phyloP scores from a whole-genome alignment of 164 flowering plant genomes.

The Tetrastigma voinierianum region DNA sequence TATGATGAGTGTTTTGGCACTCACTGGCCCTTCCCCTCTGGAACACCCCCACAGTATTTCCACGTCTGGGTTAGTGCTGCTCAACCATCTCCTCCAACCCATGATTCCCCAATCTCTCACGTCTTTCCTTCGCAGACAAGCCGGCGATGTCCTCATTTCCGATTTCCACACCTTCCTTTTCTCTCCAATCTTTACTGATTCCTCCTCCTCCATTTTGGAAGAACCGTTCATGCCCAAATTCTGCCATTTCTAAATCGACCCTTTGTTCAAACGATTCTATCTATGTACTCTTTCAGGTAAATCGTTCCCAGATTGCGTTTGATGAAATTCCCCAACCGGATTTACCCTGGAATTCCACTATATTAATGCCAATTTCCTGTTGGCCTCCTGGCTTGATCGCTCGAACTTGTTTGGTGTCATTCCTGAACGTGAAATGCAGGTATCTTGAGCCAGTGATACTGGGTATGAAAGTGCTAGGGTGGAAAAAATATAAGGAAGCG shows the following conservation, averaged over 20 bases:
- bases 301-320: conserved; percentile 31
- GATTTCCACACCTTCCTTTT: conserved; percentile 40
- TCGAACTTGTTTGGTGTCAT: conserved; percentile 27
- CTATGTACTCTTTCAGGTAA: conserved; percentile 31
- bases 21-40: too few relatives aligned
- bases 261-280: conserved; percentile 29
- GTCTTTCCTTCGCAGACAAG: too few relatives aligned
- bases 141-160: too few relatives aligned
- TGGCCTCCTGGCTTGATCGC: conserved; percentile 28
- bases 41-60: conserved; percentile 39
- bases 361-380: conserved; percentile 22
- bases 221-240: conserved; percentile 20
- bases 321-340: conserved; percentile 29
- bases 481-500: conserved; percentile 26
- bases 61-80: too few relatives aligned
- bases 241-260: conserved; percentile 13
- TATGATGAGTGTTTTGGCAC: too few relatives aligned
- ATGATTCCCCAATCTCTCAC: conserved; percentile 19
- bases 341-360: conserved; percentile 39
- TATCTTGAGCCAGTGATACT: conserved; percentile 46
- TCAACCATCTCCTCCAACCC: neutral
- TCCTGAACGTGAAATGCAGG: conserved; percentile 36
- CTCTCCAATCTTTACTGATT: conserved; percentile 28
- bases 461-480: conserved; percentile 34
- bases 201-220: conserved; percentile 23